Base-by-base conservation (phyloP, 2,329 filamentous ascomycete genomes). In the Chaetomium globosum region DNA sequence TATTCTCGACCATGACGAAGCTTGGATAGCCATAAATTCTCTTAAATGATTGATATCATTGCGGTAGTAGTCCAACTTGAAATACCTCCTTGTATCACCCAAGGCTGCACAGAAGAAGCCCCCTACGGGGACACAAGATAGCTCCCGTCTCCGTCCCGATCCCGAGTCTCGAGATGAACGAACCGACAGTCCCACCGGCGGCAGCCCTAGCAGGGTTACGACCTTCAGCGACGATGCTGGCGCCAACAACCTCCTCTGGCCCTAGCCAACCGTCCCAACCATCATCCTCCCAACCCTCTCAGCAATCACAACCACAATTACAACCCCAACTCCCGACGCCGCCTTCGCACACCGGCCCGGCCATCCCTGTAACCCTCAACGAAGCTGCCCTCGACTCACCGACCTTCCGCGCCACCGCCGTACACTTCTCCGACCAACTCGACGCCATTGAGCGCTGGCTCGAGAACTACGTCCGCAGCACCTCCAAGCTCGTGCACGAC, bases 371-470 rank as follows among this genome's bases (percentile, higher is more conserved):
- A 43, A 88, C 89, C 67, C 85, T 98, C 72, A 95, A 94, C 80
- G 95, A 99, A 84, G 95, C 95, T 59, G 91, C 93, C 23, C 90
- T 98, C 80, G 95, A 99, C 79, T 97, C 93, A 48, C 95, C 95
- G 30, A 96, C 93, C 43, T 98, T 98, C 77, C 92, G 95, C 70
- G 92, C 93, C 55, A 91, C 91, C 26, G 87, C 92, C 51, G 80
- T 90, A 55, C 92, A 97, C 79, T 97, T 97, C 75, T 85, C 87
- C 68, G 95, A 98, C 70, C 94, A 99, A 80, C 87, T 97, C 73
- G 95, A 98, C 70, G 85, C 87, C 63, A 85, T 98, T 66, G 95
- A 98, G 78, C 88, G 87, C 83, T 99, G 95, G 95, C 90, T 99
- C 33, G 93, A 85, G 51, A 80, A 79, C 60, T 86, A 86, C 69